Conservation (phyloP, 306 rosid genomes). For the Hippophae rhamnoides region DNA sequence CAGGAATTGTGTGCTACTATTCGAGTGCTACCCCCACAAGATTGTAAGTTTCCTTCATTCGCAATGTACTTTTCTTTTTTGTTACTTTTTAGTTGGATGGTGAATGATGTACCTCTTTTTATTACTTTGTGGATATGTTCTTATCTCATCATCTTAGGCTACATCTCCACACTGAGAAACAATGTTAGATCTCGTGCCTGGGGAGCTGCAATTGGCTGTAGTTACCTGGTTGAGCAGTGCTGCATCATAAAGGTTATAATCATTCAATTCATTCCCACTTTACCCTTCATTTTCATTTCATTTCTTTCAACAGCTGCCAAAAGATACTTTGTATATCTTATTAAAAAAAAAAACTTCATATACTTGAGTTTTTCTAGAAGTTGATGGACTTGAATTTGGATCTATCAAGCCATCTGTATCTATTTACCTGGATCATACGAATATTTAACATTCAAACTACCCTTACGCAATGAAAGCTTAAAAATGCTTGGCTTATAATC, state of each 20-base stretch:
- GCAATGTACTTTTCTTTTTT: too few relatives aligned
- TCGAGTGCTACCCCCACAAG: slow-evolving; percentile 79
- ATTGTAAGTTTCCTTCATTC: slow-evolving; percentile 44
- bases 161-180: slow-evolving; percentile 80
- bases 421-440: too few relatives aligned
- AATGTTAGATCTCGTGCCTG: slow-evolving; percentile 96
- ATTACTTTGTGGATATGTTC: too few relatives aligned
- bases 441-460: neutral
- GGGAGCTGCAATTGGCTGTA: slow-evolving; percentile 99
- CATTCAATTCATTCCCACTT: slow-evolving; percentile 4
- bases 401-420: too few relatives aligned
- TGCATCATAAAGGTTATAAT: slow-evolving; percentile 80
- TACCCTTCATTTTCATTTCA: neutral
- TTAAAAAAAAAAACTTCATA: too few relatives aligned
- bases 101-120: too few relatives aligned
- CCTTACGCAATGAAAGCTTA: neutral
- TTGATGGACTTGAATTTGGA: too few relatives aligned
- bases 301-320: too few relatives aligned
- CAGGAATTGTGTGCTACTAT: slow-evolving; percentile 77
- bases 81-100: too few relatives aligned
- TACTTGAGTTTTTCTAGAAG: too few relatives aligned
- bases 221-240: slow-evolving; percentile 78
- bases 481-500: neutral
- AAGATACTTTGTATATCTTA: too few relatives aligned
- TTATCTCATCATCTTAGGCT: slow-evolving; percentile 35